These are phyloP conservation scores for Suillus alpinus DNA, from an alignment of 768 basidiomycete species.

Conservation along the genomic window DNA sequence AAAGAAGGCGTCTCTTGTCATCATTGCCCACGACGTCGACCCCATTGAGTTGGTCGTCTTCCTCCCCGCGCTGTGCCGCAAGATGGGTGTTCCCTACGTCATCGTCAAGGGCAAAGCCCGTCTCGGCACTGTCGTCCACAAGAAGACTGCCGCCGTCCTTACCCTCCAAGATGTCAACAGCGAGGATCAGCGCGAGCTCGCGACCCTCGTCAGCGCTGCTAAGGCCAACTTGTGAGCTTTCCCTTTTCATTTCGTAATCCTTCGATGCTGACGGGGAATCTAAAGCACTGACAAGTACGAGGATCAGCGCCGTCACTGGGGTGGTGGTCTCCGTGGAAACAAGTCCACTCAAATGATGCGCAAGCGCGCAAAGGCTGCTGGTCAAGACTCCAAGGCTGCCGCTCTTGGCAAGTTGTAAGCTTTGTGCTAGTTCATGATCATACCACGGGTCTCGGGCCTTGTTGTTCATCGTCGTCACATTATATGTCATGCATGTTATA, in stretches of 20 bases:
- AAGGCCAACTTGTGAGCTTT: slow-evolving; percentile 93
- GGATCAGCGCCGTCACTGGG: slow-evolving; percentile 89
- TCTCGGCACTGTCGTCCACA: slow-evolving; percentile 96
- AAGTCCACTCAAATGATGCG: slow-evolving; percentile 92
- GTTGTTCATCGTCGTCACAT: background rate
- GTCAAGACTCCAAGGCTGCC: slow-evolving; percentile 57
- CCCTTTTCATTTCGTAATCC: background rate
- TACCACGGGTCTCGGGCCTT: background rate
- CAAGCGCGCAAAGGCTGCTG: slow-evolving; percentile 91
- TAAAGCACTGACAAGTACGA: slow-evolving; percentile 88
- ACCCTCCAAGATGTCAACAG: slow-evolving; percentile 92
- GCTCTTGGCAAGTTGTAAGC: slow-evolving; percentile 63
- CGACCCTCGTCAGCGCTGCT: slow-evolving; percentile 87
- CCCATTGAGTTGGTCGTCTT: slow-evolving; percentile 99
- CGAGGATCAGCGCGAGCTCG: slow-evolving; percentile 91
- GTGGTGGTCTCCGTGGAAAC: slow-evolving; percentile 93
- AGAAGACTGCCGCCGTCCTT: slow-evolving; percentile 94
- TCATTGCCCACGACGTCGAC: slow-evolving; percentile 98
- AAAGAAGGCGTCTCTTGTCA: slow-evolving; percentile 95
- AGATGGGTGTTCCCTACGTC: slow-evolving; percentile 99
- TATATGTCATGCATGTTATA: background rate
- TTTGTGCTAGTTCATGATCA: background rate
- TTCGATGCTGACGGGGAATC: slow-evolving; percentile 3
- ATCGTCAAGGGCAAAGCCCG: slow-evolving; percentile 99
- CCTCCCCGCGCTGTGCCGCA: slow-evolving; percentile 96